Percentiles rank a stretch among this genome's conserved stretches.
These are phyloP conservation scores for Galerina marginata DNA, from an alignment of 768 basidiomycete species.

Conservation along the genomic window DNA sequence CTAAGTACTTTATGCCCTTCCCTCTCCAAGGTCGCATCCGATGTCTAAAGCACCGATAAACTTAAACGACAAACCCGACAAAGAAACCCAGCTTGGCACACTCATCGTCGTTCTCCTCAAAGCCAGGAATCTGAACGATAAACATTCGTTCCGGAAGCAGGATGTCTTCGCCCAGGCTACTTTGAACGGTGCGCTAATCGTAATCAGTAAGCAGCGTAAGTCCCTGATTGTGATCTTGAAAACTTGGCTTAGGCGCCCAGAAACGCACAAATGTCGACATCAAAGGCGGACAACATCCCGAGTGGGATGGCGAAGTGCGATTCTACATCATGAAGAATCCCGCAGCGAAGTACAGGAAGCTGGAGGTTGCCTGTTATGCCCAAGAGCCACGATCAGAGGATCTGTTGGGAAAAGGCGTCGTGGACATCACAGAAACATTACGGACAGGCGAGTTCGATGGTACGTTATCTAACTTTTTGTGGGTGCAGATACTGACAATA, in stretches of 20 bases:
- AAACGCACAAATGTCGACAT: constrained; percentile 76
- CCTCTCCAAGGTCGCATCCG: background rate
- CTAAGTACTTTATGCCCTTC: background rate
- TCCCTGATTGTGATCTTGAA: background rate
- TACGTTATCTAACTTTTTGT: constrained; percentile 39
- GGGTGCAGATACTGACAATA: background rate
- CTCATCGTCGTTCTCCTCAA: constrained; percentile 86
- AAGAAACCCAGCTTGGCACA: constrained; percentile 70
- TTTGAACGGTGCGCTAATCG: constrained; percentile 49
- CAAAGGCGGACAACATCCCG: constrained; percentile 92
- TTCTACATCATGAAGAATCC: constrained; percentile 70
- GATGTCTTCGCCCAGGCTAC: constrained; percentile 80
- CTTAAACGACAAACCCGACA: constrained; percentile 32
- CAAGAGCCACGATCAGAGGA: constrained; percentile 78
- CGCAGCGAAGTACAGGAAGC: constrained; percentile 57
- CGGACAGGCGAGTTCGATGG: constrained; percentile 92
- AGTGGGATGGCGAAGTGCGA: constrained; percentile 90
- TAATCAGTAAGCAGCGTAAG: background rate
- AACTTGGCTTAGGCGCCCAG: constrained; percentile 46
- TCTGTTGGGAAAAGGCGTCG: constrained; percentile 72
- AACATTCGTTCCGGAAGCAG: constrained; percentile 88
- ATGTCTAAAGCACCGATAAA: constrained; percentile 17
- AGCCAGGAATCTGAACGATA: constrained; percentile 81
- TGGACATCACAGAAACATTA: constrained; percentile 81
- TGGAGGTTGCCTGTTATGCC: constrained; percentile 81